Conservation (phyloP, 768 basidiomycete genomes). For the Royoungia palumana region DNA sequence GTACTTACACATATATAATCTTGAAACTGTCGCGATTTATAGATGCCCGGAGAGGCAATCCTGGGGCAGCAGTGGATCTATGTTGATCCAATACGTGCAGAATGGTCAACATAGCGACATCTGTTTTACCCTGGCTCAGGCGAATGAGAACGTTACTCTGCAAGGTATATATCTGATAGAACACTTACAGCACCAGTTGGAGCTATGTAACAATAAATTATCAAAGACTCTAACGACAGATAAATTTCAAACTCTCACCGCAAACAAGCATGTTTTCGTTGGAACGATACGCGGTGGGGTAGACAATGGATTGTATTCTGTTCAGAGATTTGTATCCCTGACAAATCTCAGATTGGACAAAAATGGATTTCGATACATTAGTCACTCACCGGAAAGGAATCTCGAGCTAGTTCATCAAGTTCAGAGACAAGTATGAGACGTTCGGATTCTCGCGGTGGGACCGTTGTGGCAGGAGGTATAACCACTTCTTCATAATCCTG, state of each 20-base stretch:
- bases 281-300: constrained; percentile 86
- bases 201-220: constrained; percentile 45
- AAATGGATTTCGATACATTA: background rate
- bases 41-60: constrained; percentile 38
- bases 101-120: constrained; percentile 92
- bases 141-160: constrained; percentile 2
- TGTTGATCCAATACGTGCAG: constrained; percentile 85
- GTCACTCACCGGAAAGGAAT: constrained; percentile 75
- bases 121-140: constrained; percentile 86
- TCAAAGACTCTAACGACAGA: background rate
- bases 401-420: constrained; percentile 70
- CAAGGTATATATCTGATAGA: background rate
- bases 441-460: constrained; percentile 73
- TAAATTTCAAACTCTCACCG: constrained; percentile 17
- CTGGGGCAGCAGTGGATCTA: constrained; percentile 31
- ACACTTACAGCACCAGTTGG: constrained; percentile 91
- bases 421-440: constrained; percentile 66
- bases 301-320: constrained; percentile 93
- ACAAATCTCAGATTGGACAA: background rate
- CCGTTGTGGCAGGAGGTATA: constrained; percentile 76
- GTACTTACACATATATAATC: constrained; percentile 88
- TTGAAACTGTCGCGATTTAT: constrained; percentile 81
- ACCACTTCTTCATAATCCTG: constrained; percentile 88
- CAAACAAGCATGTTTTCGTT: constrained; percentile 93
- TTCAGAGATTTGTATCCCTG: constrained; percentile 88